Base-by-base conservation (phyloP, 768 basidiomycete genomes). In the Lactarius indigo region DNA sequence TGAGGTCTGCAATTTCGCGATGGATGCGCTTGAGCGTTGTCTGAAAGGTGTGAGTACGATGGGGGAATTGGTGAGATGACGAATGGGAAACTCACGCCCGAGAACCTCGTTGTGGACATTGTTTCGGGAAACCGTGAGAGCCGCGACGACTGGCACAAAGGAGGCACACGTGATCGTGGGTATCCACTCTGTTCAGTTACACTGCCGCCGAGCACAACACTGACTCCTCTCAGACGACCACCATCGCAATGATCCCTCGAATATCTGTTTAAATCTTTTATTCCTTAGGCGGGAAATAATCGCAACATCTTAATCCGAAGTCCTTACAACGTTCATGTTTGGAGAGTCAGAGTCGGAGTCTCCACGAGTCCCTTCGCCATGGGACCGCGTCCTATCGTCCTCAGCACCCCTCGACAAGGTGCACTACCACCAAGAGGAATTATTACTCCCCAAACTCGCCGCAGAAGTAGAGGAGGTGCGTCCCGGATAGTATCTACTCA, bases 291-390 rank as follows among this genome's bases (percentile, higher is more conserved):
- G 44, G 66, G 55, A 57, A 64, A 61, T 64, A 57, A 6, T 50
- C 5, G 47, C 18, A 64, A 47, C 18, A 39, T 57, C 17, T 61
- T 39, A 55, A 23, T 5, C 23, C 26, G 5, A 23, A 26, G 26
- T 5, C n/a, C 23, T 31, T 23, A 37, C 60, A 41, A 59, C 54
- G 18, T 62, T 61, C n/a, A 92, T 93, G 91, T 92, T 92, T 72
- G 90, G 90, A 57, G 92, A 93, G 82, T 85, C 84, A 63, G 88
- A 90, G 73, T 89, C 87, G 20, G 90, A 92, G 78, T 90, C 87
- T 74, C 87, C 90, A 44, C 83, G 89, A 35, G 88, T 88, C 65
- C 87, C 88, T 68, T 89, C 87, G 66, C 92, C 92, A 28, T 94
- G 92, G 92, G 91, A 93, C 75, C 82, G 82, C 42, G 79, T 94